Conservation (phyloP, 192 early-diverging fungal species). For the Backusella tuberculispora region DNA sequence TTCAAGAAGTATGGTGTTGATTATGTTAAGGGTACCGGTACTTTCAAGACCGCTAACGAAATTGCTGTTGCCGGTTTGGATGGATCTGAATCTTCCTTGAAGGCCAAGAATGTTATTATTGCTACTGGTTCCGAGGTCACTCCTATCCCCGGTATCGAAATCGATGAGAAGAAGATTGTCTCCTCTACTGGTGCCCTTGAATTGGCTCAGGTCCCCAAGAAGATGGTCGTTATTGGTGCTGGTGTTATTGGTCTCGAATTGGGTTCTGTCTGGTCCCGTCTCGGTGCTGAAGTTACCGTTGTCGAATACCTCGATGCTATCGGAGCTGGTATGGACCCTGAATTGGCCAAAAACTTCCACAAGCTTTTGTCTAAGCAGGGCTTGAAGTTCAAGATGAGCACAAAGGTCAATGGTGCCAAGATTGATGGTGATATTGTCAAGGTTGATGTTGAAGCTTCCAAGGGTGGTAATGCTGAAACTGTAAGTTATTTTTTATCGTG, state of each 20-base stretch:
- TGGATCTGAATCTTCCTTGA: slow-evolving; percentile 73
- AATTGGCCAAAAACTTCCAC: slow-evolving; percentile 93
- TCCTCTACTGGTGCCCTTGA: slow-evolving; percentile 98
- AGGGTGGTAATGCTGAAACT: slow-evolving; percentile 79
- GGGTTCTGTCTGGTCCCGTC: slow-evolving; percentile 96
- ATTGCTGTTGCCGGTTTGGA: slow-evolving; percentile 81
- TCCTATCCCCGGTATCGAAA: slow-evolving; percentile 88
- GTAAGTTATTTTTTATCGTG: slow-evolving; percentile 48
- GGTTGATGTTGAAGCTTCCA: slow-evolving; percentile 90
- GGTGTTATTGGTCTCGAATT: slow-evolving; percentile 99
- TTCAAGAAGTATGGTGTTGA: slow-evolving; percentile 99
- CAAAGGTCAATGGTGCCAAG: slow-evolving; percentile 92
- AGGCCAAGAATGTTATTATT: slow-evolving; percentile 97
- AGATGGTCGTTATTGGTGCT: slow-evolving; percentile 98
- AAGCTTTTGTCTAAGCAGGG: slow-evolving; percentile 93
- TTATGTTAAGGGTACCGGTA: slow-evolving; percentile 93
- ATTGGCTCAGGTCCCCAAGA: slow-evolving; percentile 92
- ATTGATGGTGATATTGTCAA: slow-evolving; percentile 84
- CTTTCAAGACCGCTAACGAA: slow-evolving; percentile 76
- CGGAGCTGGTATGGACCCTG: slow-evolving; percentile 96
- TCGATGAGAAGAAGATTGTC: slow-evolving; percentile 96
- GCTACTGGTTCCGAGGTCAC: slow-evolving; percentile 96
- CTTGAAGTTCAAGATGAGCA: slow-evolving; percentile 97
- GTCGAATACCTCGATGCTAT: slow-evolving; percentile 93
- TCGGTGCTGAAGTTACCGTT: slow-evolving; percentile 93